Evolutionary conservation across 495 filamentous ascomycete genomes (phyloP), one percentile per base, ranked within the genome.

Genomic region (Aspergillus ellipticus): DNA sequence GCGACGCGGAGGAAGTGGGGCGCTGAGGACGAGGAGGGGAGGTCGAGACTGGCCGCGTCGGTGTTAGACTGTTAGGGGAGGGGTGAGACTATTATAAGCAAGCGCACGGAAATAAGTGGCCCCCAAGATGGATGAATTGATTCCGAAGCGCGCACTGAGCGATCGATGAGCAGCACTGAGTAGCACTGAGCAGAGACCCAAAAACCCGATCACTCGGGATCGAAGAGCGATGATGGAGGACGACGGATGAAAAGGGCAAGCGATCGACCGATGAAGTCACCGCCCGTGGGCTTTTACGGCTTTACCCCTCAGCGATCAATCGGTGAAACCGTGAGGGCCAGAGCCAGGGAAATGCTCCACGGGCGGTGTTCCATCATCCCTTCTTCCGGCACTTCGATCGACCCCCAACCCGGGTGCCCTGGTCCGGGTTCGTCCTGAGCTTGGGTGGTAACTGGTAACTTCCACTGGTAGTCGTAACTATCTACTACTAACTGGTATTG

Each of bases 221-320:
- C n/a, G n/a, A n/a, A n/a, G n/a, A 33, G 35, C 51, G 11, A 26
- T 37, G 41, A 52, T 28, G 43, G 42, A 43, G 21, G n/a, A 46
- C 13, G 51, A 24, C 16, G 19, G 6, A 20, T 19, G 13, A 47
- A 47, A 26, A 47, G 13, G 35, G 35, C 35, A 47, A 26, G 43
- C 17, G 45, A 48, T 29, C 54, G 35, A 24, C 33, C 21, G 54
- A 56, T 56, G 54, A 56, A 47, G 53, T 55, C 53, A 55, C 53
- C 53, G 53, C 29, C 33, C 45, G 20, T 33, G 20, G 17, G 42
- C 3, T 47, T 47, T 17, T 24, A 42, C 52, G 17, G 42, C 3
- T 47, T 47, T 17, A 39, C 52, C 52, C 52, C 42, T 48, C 52
- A 22, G 16, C 33, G 17, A 29, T 3, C 35, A 39, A n/a, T 28